These are phyloP conservation scores for Haplosporangium sp. DNA, from an alignment of 371 early-diverging fungal species.

Conservation along the genomic window DNA sequence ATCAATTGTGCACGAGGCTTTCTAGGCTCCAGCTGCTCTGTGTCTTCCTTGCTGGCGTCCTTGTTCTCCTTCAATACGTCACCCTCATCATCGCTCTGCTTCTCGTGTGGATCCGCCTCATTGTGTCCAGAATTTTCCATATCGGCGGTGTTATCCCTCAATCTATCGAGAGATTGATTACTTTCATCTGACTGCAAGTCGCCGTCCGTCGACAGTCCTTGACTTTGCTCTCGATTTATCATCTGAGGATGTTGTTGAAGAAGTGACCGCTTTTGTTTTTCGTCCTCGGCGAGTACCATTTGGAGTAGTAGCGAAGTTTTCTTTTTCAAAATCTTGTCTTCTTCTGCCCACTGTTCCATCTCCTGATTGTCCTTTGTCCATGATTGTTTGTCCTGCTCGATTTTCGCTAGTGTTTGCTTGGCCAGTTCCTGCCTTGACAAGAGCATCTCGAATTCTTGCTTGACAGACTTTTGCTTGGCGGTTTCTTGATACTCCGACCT, in stretches of 20 bases:
- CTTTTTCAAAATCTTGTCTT: neutral
- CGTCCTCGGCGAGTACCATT: neutral
- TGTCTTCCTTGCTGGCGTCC: neutral
- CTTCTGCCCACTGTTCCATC: conserved; percentile 1
- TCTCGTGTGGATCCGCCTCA: neutral
- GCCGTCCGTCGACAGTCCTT: neutral
- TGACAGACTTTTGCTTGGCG: neutral
- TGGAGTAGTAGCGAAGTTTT: neutral
- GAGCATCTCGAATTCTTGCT: conserved; percentile 1
- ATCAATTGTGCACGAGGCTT: neutral
- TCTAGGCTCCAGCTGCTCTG: neutral
- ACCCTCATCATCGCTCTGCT: neutral
- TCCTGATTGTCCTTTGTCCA: neutral
- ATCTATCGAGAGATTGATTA: neutral
- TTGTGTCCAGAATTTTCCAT: neutral
- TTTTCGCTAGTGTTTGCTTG: neutral
- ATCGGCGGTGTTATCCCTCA: neutral
- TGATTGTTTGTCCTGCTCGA: neutral
- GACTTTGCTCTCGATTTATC: neutral
- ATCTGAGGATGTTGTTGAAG: neutral
- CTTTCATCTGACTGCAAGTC: neutral
- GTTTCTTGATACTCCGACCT: neutral
- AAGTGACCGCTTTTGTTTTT: neutral
- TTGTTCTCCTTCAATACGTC: neutral
- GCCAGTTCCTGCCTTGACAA: neutral